Percentiles rank a stretch among this genome's conserved stretches.
These are phyloP conservation scores for Saururus chinensis DNA, from an alignment of 164 flowering plant species.

Conservation along the genomic window DNA sequence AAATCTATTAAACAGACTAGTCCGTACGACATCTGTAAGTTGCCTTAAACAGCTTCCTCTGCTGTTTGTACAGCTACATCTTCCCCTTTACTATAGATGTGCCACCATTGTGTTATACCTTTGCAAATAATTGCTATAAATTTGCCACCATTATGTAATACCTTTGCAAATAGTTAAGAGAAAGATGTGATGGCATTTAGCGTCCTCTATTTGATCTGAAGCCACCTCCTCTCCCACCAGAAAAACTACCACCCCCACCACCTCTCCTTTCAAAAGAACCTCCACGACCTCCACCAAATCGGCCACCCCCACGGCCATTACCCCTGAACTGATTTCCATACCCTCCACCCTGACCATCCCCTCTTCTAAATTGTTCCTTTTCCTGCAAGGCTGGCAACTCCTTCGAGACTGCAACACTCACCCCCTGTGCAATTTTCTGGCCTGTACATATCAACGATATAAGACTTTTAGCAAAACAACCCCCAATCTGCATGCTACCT, in stretches of 20 bases:
- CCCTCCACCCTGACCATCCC: not conserved
- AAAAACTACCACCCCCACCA: conserved; percentile 25
- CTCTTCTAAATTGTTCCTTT: conserved; percentile 5
- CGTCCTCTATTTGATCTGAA: not conserved
- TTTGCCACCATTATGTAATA: too few species aligned
- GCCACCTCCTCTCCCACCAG: conserved; percentile 19
- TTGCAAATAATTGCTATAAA: too few species aligned
- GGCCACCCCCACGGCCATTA: conserved; percentile 15
- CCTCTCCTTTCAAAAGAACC: conserved; percentile 22
- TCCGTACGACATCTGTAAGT: too few species aligned
- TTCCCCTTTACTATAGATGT: too few species aligned
- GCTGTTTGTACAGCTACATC: too few species aligned
- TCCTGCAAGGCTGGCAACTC: conserved; percentile 60
- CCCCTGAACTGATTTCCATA: conserved; percentile 29
- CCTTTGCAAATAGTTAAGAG: too few species aligned
- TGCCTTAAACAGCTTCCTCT: too few species aligned
- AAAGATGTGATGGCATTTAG: not conserved
- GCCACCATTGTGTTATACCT: too few species aligned
- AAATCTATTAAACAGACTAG: too few species aligned
- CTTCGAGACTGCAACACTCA: conserved; percentile 53
- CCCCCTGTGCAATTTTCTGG: conserved; percentile 63
- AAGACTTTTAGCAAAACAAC: too few species aligned
- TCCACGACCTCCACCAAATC: conserved; percentile 51
- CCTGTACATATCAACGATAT: conserved; percentile 24
- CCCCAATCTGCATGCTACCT: too few species aligned